phyloP scores from a whole-genome alignment of 768 basidiomycete genomes.

The Rhodocollybia butyracea region DNA sequence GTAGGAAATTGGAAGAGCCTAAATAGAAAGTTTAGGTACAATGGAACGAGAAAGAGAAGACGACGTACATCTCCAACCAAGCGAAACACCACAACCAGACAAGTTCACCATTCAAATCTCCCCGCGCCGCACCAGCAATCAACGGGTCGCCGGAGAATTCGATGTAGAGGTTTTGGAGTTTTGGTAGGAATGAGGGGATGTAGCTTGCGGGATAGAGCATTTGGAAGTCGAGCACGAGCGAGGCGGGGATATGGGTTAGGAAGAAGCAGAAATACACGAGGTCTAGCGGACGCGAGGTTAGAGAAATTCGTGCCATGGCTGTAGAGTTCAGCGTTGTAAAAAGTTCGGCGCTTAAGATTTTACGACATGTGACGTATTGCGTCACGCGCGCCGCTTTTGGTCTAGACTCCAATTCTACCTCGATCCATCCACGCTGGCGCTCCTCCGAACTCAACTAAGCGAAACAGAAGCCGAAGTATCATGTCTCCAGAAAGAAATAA shows the following conservation, averaged over 20 bases:
- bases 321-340: too few species aligned
- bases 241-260: constrained; percentile 65
- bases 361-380: too few species aligned
- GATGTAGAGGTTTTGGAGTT: constrained; percentile 49
- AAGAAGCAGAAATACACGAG: constrained; percentile 72
- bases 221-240: constrained; percentile 71
- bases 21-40: not conserved
- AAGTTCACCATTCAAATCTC: constrained; percentile 28
- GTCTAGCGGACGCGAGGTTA: constrained; percentile 50
- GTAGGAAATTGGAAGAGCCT: constrained; percentile 75
- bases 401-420: too few species aligned
- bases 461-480: too few species aligned
- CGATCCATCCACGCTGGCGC: too few species aligned
- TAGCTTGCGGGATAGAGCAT: constrained; percentile 52
- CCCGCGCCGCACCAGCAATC: constrained; percentile 48
- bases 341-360: too few species aligned
- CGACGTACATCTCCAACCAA: constrained; percentile 6
- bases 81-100: constrained; percentile 16
- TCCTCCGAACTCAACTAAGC: too few species aligned
- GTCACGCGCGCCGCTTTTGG: too few species aligned
- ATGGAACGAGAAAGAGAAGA: not conserved
- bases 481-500: too few species aligned
- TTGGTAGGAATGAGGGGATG: constrained; percentile 44
- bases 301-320: not conserved
- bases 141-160: constrained; percentile 65